Evolutionary conservation across 176 grass and related monocot genomes (phyloP).

Genomic region (Oryza glumipatula): DNA sequence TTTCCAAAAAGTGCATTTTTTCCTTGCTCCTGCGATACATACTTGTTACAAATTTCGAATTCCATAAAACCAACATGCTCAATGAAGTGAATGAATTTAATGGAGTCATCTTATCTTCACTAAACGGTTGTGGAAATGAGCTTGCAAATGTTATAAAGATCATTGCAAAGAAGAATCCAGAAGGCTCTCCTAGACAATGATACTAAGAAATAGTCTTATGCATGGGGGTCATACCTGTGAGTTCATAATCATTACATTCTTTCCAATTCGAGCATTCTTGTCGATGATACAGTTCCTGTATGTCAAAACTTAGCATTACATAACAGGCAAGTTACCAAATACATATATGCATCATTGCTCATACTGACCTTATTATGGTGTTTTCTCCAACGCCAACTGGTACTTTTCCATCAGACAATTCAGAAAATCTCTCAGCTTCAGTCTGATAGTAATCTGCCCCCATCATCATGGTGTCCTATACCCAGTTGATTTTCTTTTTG

Average conservation of each 20-base stretch:
- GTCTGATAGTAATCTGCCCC: constrained; percentile 88
- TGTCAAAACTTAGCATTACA: constrained; percentile 22
- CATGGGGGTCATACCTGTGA: constrained; percentile 47
- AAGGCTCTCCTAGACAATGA: neutral
- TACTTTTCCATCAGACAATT: constrained; percentile 61
- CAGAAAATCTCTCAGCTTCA: constrained; percentile 64
- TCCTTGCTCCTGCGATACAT: neutral
- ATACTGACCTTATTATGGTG: constrained; percentile 64
- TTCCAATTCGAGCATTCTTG: constrained; percentile 85
- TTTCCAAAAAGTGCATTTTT: neutral
- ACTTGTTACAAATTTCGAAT: constrained; percentile 4
- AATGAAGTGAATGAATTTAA: neutral
- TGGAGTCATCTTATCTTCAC: neutral
- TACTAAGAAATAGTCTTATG: neutral
- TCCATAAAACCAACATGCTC: neutral
- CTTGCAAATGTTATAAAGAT: neutral
- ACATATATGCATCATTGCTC: constrained; percentile 25
- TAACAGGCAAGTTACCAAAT: neutral
- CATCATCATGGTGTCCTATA: constrained; percentile 89
- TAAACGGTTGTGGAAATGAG: neutral
- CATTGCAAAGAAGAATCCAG: neutral
- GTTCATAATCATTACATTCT: constrained; percentile 69
- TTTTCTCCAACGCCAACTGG: constrained; percentile 79
- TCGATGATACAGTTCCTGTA: constrained; percentile 79
- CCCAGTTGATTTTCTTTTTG: constrained; percentile 10